Evolutionary conservation across 768 basidiomycete species (phyloP).

Genomic region (Astraeus odoratus): DNA sequence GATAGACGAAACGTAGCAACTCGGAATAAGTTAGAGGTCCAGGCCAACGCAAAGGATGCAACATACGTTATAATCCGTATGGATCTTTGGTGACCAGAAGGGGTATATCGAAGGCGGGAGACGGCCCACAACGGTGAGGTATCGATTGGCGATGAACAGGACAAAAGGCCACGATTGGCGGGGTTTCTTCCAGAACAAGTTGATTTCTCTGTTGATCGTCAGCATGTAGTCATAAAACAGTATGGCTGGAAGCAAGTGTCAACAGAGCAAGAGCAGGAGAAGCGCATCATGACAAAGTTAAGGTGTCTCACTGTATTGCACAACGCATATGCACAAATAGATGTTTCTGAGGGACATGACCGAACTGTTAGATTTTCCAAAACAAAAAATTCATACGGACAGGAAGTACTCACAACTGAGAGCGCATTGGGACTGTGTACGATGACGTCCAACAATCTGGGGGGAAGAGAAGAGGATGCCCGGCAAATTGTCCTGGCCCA

Average conservation of each 20-base stretch:
- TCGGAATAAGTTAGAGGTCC: background rate
- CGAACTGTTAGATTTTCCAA: background rate
- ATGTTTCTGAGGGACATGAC: background rate
- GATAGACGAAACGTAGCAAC: too few species aligned
- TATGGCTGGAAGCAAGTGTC: conserved; percentile 11
- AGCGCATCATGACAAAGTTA: background rate
- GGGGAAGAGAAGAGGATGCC: too few species aligned
- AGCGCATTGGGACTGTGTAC: background rate
- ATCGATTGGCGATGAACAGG: conserved; percentile 37
- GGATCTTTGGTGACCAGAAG: conserved; percentile 22
- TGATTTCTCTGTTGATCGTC: conserved; percentile 35
- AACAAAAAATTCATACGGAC: background rate
- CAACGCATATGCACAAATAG: background rate
- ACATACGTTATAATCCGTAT: background rate
- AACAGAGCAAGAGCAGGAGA: background rate
- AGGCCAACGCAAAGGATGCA: background rate
- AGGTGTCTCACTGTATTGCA: background rate
- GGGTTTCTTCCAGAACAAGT: conserved; percentile 33
- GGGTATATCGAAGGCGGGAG: conserved; percentile 32
- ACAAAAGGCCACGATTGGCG: conserved; percentile 28
- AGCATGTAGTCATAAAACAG: conserved; percentile 39
- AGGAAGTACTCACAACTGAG: background rate
- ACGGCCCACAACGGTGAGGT: conserved; percentile 31
- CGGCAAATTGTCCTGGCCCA: too few species aligned
- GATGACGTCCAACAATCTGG: too few species aligned